Conservation (phyloP, 768 basidiomycete species). For the Clathrus columnatus region DNA sequence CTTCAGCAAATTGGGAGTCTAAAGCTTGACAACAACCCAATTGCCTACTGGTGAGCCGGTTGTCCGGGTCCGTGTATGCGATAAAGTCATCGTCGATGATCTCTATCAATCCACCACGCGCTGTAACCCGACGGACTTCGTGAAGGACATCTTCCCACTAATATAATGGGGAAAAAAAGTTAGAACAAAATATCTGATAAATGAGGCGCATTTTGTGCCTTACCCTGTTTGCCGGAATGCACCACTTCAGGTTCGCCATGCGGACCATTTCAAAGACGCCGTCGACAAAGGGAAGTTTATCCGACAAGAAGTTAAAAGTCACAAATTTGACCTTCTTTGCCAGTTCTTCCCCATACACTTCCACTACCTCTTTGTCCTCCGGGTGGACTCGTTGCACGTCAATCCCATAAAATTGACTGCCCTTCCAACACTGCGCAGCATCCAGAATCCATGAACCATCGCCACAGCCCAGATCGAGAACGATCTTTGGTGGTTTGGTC, state of each 20-base stretch:
- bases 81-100: constrained; percentile 63
- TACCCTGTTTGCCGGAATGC: constrained; percentile 40
- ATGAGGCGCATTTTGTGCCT: too few relatives aligned
- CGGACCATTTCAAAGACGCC: constrained; percentile 63
- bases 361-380: constrained; percentile 12
- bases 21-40: background rate
- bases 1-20: constrained; percentile 3
- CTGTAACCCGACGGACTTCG: constrained; percentile 57
- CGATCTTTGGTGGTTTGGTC: constrained; percentile 39
- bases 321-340: constrained; percentile 13
- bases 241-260: constrained; percentile 58
- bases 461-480: constrained; percentile 74
- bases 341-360: constrained; percentile 17
- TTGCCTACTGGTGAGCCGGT: background rate
- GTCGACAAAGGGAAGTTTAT: constrained; percentile 52
- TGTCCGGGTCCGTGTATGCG: constrained; percentile 25
- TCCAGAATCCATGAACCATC: constrained; percentile 58
- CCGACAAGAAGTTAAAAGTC: constrained; percentile 14
- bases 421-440: constrained; percentile 55
- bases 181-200: background rate
- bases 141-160: constrained; percentile 53
- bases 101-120: constrained; percentile 55
- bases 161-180: background rate
- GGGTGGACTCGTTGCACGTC: constrained; percentile 45
- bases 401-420: constrained; percentile 51